phyloP scores from a whole-genome alignment of 129 eudicot genomes.

The Helianthus annuus region DNA sequence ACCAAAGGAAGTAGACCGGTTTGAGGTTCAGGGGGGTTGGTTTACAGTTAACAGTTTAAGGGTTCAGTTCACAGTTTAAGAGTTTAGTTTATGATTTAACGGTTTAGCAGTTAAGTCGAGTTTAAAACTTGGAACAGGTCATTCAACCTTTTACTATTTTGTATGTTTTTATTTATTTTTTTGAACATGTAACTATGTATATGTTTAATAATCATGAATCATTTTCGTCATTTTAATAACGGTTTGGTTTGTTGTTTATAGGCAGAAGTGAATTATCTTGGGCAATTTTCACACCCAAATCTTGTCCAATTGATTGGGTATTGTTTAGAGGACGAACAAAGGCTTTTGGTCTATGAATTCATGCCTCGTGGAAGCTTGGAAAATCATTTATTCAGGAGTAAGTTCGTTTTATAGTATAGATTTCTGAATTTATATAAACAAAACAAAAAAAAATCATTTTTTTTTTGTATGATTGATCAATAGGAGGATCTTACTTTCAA shows the following conservation, averaged over 20 bases:
- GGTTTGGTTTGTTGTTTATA: no score
- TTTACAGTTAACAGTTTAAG: no score
- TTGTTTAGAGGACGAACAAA: conserved; percentile 85
- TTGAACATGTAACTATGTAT: no score
- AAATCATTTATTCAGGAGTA: conserved; percentile 86
- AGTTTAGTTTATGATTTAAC: no score
- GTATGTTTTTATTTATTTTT: no score
- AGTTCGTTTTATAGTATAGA: conserved; percentile 25
- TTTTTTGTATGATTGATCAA: conserved; percentile 12
- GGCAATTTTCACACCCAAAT: conserved; percentile 80
- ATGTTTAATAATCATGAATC: neutral
- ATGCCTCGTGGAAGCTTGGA: conserved; percentile 97
- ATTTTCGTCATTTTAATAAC: no score
- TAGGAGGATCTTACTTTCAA: conserved; percentile 94
- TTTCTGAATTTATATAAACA: neutral
- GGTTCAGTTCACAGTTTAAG: no score
- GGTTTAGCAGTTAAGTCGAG: no score
- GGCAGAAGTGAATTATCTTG: conserved; percentile 92
- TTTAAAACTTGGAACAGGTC: no score
- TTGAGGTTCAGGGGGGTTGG: no score
- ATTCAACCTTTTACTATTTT: no score
- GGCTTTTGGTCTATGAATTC: conserved; percentile 89
- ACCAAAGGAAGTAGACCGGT: no score
- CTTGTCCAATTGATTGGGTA: conserved; percentile 80
- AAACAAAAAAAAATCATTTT: neutral